Evolutionary conservation across 2,329 filamentous ascomycete genomes (phyloP), one percentile per base, ranked within the genome.

Genomic region (Talaromyces verruculosus): DNA sequence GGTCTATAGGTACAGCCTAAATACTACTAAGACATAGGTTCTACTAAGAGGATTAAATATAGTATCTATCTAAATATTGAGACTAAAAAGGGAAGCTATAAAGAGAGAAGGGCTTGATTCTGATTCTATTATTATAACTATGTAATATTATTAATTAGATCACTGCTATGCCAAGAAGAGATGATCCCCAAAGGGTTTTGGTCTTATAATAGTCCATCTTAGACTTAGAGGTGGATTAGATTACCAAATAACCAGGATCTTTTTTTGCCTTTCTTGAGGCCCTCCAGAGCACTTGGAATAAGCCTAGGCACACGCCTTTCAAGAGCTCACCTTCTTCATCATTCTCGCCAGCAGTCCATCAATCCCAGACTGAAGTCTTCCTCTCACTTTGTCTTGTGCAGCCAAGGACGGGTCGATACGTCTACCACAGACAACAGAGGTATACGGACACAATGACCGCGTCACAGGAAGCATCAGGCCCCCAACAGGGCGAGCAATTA

Each of bases 351-450:
- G 51, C 28, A 55, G 51, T 19, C 28, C 28, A 55, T 11, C 17
- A 55, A 33, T 35, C 8, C 28, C 28, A 55, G 17, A 55, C 51
- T 55, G 17, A 25, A 53, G 13, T 4, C 49, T 33, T 33, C 15
- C 49, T 53, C 47, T 17, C 47, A 30, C 25, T 30, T 28, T 51
- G 22, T 25, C 47, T 30, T 30, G 49, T 30, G 15, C 49, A 53
- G 28, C 15, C 25, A 53, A 28, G 25, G 25, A 30, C 25, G 13
- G 28, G 51, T 35, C 51, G 28, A 19, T 35, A 55, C 51, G 51
- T 55, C 28, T 55, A 55, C 51, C 51, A 35, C 51, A 55, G 2
- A 35, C 28, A 55, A 55, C 8, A 55, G 51, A 35, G 51, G 51
- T 55, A 35, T 55, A 19, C 28, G 7, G 51, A 33, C 17, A 55